These are phyloP conservation scores for Salix exigua DNA, from an alignment of 345 rosid species.

Conservation along the genomic window DNA sequence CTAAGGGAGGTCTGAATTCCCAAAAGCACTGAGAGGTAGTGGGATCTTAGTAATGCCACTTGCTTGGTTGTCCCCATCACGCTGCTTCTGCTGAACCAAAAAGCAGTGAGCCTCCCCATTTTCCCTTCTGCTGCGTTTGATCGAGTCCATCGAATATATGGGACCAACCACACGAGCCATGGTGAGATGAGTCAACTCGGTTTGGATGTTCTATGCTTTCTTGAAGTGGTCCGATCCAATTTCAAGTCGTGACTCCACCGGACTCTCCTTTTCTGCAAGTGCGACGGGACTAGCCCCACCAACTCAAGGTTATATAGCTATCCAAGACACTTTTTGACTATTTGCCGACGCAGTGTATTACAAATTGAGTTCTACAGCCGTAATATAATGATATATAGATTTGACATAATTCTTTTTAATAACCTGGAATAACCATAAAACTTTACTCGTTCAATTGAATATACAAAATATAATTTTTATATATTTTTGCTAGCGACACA, in stretches of 20 bases:
- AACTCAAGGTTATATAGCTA: background rate
- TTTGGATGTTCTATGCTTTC: background rate
- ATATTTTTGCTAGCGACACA: too few relatives aligned
- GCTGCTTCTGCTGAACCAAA: background rate
- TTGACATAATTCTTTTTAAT: too few relatives aligned
- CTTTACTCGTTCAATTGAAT: rapidly evolving
- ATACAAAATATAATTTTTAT: too few relatives aligned
- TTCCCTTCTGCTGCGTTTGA: background rate
- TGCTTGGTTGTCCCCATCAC: slow-evolving; percentile 16
- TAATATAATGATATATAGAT: too few relatives aligned
- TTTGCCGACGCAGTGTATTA: too few relatives aligned
- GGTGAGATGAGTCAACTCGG: slow-evolving; percentile 3
- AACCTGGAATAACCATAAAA: too few relatives aligned
- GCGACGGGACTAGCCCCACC: slow-evolving; percentile 9
- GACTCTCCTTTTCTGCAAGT: background rate
- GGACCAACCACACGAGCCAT: slow-evolving; percentile 8
- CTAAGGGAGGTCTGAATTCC: background rate
- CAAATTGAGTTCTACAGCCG: too few relatives aligned
- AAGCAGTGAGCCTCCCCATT: slow-evolving; percentile 22
- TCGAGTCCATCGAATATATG: slow-evolving; percentile 16
- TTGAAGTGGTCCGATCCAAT: background rate
- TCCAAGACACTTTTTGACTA: too few relatives aligned
- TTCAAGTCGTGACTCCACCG: background rate
- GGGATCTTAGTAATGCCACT: slow-evolving; percentile 35
- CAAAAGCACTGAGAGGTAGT: slow-evolving; percentile 21